Evolutionary conservation across 1,139 yeast species (phyloP), one percentile per base, ranked within the genome.

Genomic region (Casaregolazyma suthepensis): DNA sequence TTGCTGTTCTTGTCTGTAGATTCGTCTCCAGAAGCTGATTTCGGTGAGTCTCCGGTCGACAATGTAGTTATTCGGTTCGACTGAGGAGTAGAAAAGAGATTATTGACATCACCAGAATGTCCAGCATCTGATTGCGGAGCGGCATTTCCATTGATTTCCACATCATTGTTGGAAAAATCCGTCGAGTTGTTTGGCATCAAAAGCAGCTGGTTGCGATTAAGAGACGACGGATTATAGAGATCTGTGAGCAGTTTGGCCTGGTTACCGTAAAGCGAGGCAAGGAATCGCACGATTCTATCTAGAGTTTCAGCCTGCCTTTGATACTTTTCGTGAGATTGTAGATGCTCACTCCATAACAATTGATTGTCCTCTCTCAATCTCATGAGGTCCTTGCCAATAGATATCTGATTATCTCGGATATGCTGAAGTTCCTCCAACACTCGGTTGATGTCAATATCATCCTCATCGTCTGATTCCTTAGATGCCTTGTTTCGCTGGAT

Each of bases 301-400:
- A 93, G 75, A 22, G 96, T 89, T 59, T 87, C 91, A 38, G 91
- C 83, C 66, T 93, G 99, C 45, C 85, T 78, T 60, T 85, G 82
- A 67, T 90, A 88, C 57, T 94, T 80, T 66, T 93, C 97, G 54
- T 97, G 75, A 3, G 94, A 85, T 54, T 84, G 73, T 64, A 78
- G 83, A 64, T 89, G 85, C 66, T 93, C 99, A 56, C 84, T 83
- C 99, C 99, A 93, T 52, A 93, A 73, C 61, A 89, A 72, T 66
- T 89, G 91, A 69, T 93, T 93, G 65, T 94, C 99, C 60, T 84
- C 85, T 58, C 91, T 78, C 43, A 93, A 82, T 56, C 97, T 76
- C 60, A 85, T 74, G 56, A 93, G 74, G 65, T 93, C 98, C 59
- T 90, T 95, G 2, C 90, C 80, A 23, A 93, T 87, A 10, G 88